These are phyloP conservation scores for Salix arbutifolia DNA, from an alignment of 345 rosid species.

Conservation along the genomic window DNA sequence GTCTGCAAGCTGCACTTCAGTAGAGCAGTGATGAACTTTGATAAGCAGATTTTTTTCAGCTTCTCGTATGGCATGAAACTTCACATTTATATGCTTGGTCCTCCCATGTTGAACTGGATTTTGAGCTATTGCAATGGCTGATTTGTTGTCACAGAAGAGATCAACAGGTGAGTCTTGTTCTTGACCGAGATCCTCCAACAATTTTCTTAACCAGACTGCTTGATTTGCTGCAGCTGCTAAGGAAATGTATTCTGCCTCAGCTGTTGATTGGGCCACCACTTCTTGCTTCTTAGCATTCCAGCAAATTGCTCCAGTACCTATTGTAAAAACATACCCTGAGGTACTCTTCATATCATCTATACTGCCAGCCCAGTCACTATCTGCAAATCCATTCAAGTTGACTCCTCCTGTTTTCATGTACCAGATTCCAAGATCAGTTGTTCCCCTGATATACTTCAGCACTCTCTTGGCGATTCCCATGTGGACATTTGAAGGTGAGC, in stretches of 20 bases:
- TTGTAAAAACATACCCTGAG: background rate
- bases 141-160: background rate
- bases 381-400: fast-evolving
- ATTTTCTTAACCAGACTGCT: background rate
- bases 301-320: background rate
- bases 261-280: background rate
- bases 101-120: background rate
- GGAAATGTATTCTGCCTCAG: background rate
- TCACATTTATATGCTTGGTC: background rate
- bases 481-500: background rate
- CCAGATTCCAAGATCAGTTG: background rate
- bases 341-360: background rate
- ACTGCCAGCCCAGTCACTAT: background rate
- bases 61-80: background rate
- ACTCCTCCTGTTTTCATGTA: background rate
- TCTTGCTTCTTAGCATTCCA: background rate
- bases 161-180: background rate
- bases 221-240: background rate
- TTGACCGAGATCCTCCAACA: too few relatives aligned
- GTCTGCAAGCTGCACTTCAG: too few relatives aligned
- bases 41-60: background rate
- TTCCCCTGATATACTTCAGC: background rate
- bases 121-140: background rate
- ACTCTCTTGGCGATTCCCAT: background rate
- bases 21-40: too few relatives aligned